A percentile compares a stretch with the other conserved stretches of the same genome.
These are phyloP conservation scores for Diaporthe humulicola DNA, from an alignment of 2,329 filamentous ascomycete genomes.

Conservation along the genomic window DNA sequence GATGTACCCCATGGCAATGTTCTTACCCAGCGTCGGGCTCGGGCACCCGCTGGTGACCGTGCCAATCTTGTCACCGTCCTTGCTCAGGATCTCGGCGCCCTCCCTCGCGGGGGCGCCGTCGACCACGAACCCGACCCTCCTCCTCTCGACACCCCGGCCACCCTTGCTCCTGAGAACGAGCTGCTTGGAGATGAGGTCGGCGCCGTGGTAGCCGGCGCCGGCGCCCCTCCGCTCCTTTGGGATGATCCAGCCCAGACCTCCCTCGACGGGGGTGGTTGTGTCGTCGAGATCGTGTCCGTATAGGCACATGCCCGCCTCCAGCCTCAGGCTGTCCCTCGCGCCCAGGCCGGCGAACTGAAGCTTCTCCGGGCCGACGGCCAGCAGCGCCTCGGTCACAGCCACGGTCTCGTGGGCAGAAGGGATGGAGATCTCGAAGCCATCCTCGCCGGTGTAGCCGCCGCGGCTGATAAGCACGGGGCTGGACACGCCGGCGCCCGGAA, in stretches of 20 bases:
- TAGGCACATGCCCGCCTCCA: constrained; percentile 99
- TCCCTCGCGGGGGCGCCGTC: constrained; percentile 92
- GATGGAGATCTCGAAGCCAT: constrained; percentile 97
- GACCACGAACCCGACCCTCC: constrained; percentile 85
- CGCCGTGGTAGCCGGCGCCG: constrained; percentile 85
- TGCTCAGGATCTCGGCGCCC: constrained; percentile 81
- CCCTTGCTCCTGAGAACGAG: constrained; percentile 81
- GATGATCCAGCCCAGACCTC: constrained; percentile 80
- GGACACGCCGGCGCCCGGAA: constrained; percentile 63
- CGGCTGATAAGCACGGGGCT: constrained; percentile 80
- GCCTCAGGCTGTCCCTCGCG: constrained; percentile 89
- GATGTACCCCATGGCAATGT: constrained; percentile 97
- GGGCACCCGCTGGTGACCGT: constrained; percentile 91
- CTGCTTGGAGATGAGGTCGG: constrained; percentile 81
- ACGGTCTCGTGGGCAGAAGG: constrained; percentile 72
- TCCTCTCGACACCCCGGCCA: constrained; percentile 75
- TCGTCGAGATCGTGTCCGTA: constrained; percentile 98
- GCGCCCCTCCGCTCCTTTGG: constrained; percentile 79
- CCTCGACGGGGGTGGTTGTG: constrained; percentile 71
- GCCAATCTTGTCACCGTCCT: constrained; percentile 78
- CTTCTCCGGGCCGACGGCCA: constrained; percentile 71
- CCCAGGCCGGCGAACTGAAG: constrained; percentile 89
- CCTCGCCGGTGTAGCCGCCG: constrained; percentile 96
- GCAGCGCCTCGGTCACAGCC: constrained; percentile 76
- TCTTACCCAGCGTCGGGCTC: constrained; percentile 86